Percentiles rank a stretch among this genome's conserved stretches.
Conservation (phyloP, 2,329 filamentous ascomycete genomes). For the Berkeleyomyces basicola region DNA sequence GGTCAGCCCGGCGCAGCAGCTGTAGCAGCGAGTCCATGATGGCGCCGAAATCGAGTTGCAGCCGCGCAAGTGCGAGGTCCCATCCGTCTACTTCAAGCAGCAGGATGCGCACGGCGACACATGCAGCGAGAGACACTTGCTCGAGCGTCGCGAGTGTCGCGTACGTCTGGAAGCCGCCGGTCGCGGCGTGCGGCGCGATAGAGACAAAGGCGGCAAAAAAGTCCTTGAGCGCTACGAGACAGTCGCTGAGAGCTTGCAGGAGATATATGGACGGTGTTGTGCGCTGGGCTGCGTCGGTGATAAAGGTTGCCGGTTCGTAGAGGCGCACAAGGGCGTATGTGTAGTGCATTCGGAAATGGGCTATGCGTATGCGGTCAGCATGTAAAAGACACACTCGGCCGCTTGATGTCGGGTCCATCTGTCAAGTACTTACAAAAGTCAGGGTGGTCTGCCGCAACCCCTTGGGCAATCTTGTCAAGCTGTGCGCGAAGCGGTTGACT, state of each 20-base stretch:
- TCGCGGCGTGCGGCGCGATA: slow-evolving; percentile 16
- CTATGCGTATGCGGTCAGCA: not conserved
- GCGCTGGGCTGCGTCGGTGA: slow-evolving; percentile 18
- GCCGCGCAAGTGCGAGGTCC: slow-evolving; percentile 12
- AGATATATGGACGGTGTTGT: slow-evolving; percentile 19
- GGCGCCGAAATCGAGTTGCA: slow-evolving; percentile 13
- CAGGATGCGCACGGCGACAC: slow-evolving; percentile 13
- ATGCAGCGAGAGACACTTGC: slow-evolving; percentile 11
- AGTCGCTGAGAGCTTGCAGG: slow-evolving; percentile 22
- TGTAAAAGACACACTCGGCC: not conserved
- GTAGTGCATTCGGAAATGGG: slow-evolving; percentile 20
- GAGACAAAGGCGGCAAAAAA: slow-evolving; percentile 22
- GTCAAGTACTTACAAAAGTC: slow-evolving; percentile 4
- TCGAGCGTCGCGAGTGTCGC: slow-evolving; percentile 12
- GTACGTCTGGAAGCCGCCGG: slow-evolving; percentile 12
- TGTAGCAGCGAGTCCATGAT: slow-evolving; percentile 13
- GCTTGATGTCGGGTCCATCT: no score
- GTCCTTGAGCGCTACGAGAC: slow-evolving; percentile 21
- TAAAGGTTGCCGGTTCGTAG: slow-evolving; percentile 25
- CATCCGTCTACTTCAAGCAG: slow-evolving; percentile 15
- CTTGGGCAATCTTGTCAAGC: slow-evolving; percentile 12
- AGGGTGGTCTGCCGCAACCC: slow-evolving; percentile 7
- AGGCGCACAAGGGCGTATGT: slow-evolving; percentile 24
- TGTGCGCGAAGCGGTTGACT: slow-evolving; percentile 8
- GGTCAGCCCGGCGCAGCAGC: slow-evolving; percentile 10